Conservation (phyloP, 83 land plant genomes). For the Picea abies region DNA sequence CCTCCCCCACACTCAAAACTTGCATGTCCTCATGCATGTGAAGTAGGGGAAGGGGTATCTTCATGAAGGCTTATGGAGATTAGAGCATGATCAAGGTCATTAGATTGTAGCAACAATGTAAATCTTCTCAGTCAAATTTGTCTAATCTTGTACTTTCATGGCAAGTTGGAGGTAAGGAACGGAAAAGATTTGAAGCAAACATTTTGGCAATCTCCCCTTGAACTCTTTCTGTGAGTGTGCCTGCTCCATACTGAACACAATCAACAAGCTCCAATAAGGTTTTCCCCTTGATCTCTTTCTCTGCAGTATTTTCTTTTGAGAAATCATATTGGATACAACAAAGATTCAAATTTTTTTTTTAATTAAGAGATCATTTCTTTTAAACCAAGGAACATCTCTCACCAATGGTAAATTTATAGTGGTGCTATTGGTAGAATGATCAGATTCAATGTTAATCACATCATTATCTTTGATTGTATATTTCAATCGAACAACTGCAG, state of each 20-base stretch:
- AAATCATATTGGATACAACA: too few species aligned
- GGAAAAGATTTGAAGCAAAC: constrained; percentile 13
- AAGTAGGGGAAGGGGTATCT: not conserved
- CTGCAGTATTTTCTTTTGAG: not conserved
- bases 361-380: too few species aligned
- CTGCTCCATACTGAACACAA: constrained; percentile 8
- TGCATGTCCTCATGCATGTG: too few species aligned
- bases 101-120: too few species aligned
- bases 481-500: not conserved
- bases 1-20: too few species aligned
- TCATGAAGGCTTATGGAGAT: too few species aligned
- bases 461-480: not conserved
- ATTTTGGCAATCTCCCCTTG: constrained; percentile 14
- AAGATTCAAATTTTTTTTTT: too few species aligned
- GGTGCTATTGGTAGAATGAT: too few species aligned
- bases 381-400: too few species aligned
- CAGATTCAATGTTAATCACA: not conserved
- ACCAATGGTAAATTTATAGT: too few species aligned
- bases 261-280: constrained; percentile 2
- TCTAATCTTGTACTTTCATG: constrained; percentile 15
- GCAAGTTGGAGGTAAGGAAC: constrained; percentile 8
- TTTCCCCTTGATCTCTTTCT: constrained; percentile 9
- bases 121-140: constrained; percentile 10
- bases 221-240: constrained; percentile 1
- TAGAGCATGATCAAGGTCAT: too few species aligned